Evolutionary conservation across 495 filamentous ascomycete species (phyloP), one percentile per base, ranked within the genome.

Genomic region (Halenospora varia): DNA sequence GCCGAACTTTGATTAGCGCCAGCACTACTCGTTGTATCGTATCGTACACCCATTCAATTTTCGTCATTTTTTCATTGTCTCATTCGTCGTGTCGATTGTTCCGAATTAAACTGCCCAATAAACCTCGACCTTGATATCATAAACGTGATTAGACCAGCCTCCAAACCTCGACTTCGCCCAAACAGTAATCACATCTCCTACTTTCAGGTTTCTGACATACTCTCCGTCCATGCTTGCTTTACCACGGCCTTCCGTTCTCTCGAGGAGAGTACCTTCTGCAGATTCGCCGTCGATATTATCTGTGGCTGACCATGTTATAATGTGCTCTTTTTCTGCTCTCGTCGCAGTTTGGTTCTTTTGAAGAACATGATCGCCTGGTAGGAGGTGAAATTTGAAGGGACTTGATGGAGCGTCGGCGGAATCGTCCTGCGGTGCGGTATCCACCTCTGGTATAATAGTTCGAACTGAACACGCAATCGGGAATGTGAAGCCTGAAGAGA

Each of bases 51-150:
- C n/a, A n/a, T n/a, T n/a, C n/a, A n/a, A n/a, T n/a, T n/a, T n/a
- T n/a, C n/a, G n/a, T n/a, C n/a, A n/a, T n/a, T n/a, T n/a, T n/a
- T n/a, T n/a, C n/a, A n/a, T n/a, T n/a, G n/a, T n/a, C n/a, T n/a
- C n/a, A n/a, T n/a, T n/a, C n/a, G n/a, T n/a, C n/a, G n/a, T n/a
- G n/a, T n/a, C n/a, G n/a, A n/a, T n/a, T n/a, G n/a, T n/a, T n/a
- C n/a, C n/a, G n/a, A n/a, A n/a, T n/a, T n/a, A n/a, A n/a, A 86
- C 65, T 13, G 82, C 82, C 82, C 82, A 88, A 59, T 80, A 87
- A 18, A 88, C 76, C 48, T 81, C 74, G 41, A 88, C 75, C 57
- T 75, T 70, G n/a, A 82, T 75, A 11, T 71, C 68, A 26, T 83
- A 61, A 9, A 89, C 72, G 51, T 74, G 53, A 54, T 89, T 89